These are phyloP conservation scores for Avena insularis DNA, from an alignment of 176 grass and related monocot species.

Conservation along the genomic window DNA sequence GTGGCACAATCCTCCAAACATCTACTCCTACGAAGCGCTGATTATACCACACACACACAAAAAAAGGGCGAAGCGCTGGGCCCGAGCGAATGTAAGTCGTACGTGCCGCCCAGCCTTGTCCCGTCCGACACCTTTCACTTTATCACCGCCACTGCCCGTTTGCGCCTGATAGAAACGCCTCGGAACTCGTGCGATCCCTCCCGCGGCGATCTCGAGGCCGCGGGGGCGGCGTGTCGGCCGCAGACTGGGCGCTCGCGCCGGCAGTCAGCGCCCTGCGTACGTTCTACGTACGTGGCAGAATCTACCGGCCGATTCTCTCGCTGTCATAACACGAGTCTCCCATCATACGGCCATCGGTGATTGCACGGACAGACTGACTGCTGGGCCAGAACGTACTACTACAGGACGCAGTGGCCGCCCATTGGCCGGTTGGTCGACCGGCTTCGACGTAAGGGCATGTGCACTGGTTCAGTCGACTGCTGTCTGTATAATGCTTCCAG, in stretches of 20 bases:
- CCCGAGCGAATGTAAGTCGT: conserved; percentile 8
- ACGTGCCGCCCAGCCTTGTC: neutral
- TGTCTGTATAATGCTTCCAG: too few relatives aligned
- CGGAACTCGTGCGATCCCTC: neutral
- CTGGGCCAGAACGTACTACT: neutral
- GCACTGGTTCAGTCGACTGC: too few relatives aligned
- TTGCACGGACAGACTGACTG: neutral
- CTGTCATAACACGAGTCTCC: neutral
- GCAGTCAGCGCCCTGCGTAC: neutral
- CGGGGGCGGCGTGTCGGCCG: neutral
- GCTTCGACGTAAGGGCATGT: neutral
- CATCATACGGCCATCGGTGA: neutral
- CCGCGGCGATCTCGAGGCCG: neutral
- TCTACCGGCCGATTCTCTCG: neutral
- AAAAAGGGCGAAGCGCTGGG: neutral
- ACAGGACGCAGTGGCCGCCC: neutral
- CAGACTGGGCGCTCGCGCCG: neutral
- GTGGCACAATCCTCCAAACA: too few relatives aligned
- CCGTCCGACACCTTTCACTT: neutral
- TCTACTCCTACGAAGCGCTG: too few relatives aligned
- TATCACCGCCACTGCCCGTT: neutral
- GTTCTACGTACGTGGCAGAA: neutral
- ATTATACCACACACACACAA: neutral
- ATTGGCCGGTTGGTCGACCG: neutral
- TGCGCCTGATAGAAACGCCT: neutral